phyloP scores from a whole-genome alignment of 2,329 filamentous ascomycete species.

The Sclerotiophoma versabilis region DNA sequence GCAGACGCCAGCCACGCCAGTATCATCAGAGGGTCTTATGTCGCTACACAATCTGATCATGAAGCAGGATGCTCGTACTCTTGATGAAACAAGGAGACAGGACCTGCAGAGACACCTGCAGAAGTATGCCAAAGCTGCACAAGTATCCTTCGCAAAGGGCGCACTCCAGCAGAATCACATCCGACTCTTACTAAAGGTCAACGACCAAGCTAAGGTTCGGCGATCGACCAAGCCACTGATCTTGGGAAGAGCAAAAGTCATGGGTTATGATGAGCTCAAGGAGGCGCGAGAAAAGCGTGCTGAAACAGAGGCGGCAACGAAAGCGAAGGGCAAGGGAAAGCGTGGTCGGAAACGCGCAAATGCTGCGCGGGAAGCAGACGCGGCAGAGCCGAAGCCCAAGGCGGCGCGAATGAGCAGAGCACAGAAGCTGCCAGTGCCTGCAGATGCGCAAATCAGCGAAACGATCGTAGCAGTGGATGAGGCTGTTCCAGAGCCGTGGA shows the following conservation, averaged over 20 bases:
- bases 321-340: constrained; percentile 6
- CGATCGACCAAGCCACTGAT: constrained; percentile 30
- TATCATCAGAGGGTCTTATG: constrained; percentile 23
- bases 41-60: constrained; percentile 22
- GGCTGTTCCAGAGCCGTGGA: not conserved
- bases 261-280: constrained; percentile 32
- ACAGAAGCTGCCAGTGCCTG: not conserved
- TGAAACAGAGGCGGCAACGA: constrained; percentile 18
- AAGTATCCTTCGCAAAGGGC: not conserved
- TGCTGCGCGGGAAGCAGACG: constrained; percentile 1
- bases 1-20: constrained; percentile 33
- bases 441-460: not conserved
- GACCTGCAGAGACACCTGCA: not conserved
- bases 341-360: constrained; percentile 12
- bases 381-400: not conserved
- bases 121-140: not conserved
- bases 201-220: constrained; percentile 31
- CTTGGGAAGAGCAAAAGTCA: constrained; percentile 32
- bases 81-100: not conserved
- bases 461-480: not conserved
- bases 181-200: not conserved
- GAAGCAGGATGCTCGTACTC: constrained; percentile 4
- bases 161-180: not conserved
- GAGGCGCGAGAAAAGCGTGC: constrained; percentile 24
- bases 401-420: not conserved